A percentile compares a stretch with the other conserved stretches of the same genome.
phyloP scores from a whole-genome alignment of 176 grass and related monocot species.

The Miscanthus lutarioriparius region DNA sequence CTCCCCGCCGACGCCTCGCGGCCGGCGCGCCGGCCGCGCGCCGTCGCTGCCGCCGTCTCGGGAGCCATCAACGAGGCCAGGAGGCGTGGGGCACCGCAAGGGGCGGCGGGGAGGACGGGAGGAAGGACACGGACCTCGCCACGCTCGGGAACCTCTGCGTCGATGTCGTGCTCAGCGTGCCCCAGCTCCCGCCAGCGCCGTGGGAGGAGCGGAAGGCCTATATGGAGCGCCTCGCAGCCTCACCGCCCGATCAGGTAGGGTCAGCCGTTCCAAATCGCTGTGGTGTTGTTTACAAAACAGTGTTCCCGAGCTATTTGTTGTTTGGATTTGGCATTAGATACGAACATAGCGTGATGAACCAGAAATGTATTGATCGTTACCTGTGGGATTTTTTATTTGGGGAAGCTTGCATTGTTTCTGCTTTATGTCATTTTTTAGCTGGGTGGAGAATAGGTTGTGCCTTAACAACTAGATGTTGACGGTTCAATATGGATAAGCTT shows the following conservation, averaged over 20 bases:
- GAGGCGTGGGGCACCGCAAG: neutral
- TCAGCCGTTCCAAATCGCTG: neutral
- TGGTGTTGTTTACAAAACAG: neutral
- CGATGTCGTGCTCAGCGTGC: constrained; percentile 83
- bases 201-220: constrained; percentile 61
- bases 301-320: neutral
- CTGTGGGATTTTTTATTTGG: neutral
- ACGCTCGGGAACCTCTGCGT: constrained; percentile 93
- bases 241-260: constrained; percentile 78
- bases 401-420: neutral
- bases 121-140: constrained; percentile 66
- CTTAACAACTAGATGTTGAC: neutral
- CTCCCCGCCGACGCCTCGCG: constrained; percentile 11
- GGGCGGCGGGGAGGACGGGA: neutral
- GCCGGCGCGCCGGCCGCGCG: neutral
- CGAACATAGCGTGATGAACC: neutral
- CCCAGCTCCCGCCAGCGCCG: constrained; percentile 63
- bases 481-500: neutral
- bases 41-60: constrained; percentile 37
- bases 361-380: neutral
- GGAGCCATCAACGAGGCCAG: constrained; percentile 44
- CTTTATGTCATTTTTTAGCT: neutral
- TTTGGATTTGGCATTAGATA: neutral
- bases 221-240: constrained; percentile 79
- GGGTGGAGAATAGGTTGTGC: neutral